Base-by-base conservation (phyloP, 805 yeast species). In the Candida tibetensis region DNA sequence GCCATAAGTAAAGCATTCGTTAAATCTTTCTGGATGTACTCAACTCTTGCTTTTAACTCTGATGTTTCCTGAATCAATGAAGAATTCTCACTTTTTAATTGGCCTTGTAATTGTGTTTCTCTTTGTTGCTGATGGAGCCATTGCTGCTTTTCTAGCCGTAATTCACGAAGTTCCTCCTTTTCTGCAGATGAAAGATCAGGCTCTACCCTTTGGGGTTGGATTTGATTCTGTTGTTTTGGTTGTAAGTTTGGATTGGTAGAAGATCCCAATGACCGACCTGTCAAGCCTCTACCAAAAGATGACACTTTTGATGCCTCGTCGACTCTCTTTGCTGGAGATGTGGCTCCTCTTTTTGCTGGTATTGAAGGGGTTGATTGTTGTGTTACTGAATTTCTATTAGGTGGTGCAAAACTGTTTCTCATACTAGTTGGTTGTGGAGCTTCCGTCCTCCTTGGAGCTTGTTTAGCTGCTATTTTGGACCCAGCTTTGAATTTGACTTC, bases 331-430 rank as follows among this genome's bases (percentile, higher is more conserved):
- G 79, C 70, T 1, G 91, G 91, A 0, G 90, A 83, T 0, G 85
- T 68, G 0, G 91, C 85, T 0, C 75, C 72, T 44, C 93, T 68
- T 49, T 84, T 84, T 2, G 83, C 69, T 3, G 90, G 90, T 14
- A 82, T 62, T 2, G 63, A 56, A 4, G 68, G 53, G 1, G 71
- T 53, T 2, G 51, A 35, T 17, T 46, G 25, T 16, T 18, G 29
- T 10, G 23, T n/a, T 14, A 46, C 34, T n/a, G 49, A 34, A 34
- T 42, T 37, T 37, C 34, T 26, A 6, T 32, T 23, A 9, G 43
- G 35, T 5, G 18, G 23, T 4, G 19, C 5, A 14, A 29, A 19
- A 27, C 49, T 42, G 32, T 39, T 41, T 21, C 25, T 21, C 25
- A 21, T 7, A 10, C 49, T 23, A n/a, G 49, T 36, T 18, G 51